Base-by-base conservation (phyloP, 306 rosid genomes). In the Oxytropis ochrocephala region DNA sequence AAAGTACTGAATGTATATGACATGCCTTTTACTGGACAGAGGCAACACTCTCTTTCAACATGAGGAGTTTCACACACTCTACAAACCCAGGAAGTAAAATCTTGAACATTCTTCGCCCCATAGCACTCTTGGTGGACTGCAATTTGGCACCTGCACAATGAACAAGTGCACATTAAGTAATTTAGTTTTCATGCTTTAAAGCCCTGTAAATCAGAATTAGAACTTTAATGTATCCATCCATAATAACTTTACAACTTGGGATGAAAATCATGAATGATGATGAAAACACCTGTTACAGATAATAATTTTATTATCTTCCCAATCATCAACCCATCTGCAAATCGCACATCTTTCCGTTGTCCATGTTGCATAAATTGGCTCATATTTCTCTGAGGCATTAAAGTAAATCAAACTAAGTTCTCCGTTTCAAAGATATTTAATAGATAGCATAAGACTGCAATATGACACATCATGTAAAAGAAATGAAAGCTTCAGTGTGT, bases 91-190 rank as follows among this genome's bases (percentile, higher is more conserved):
- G 98, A 93, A 59, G 93, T 85, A 82, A 93, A 88, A 83, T 93
- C 94, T 64, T 82, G 86, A n/a, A 80, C 85, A 68, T 87, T 77
- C 77, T 80, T 93, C 81, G 77, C 91, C 60, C 98, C 98, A 63
- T 90, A 93, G 86, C 98, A 93, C 72, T 88, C 98, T 84, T 93
- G 97, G 85, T 93, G 98, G 59, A 93, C 96, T 35, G 94, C 97
- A 62, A 93, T 83, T 83, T 93, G 97, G 81, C 98, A 93, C 74
- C 98, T 93, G 88, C 65, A 64, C 24, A 69, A 69, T 53, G 54
- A 67, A 55, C 54, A 62, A 19, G 43, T 38, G 54, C 35, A 18
- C 47, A 61, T 19, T 8, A 21, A 55, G 67, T 42, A 44, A 68
- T 48, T 41, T 14, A 57, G 38, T 27, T 27, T 62, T 52, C 70